Base-by-base conservation (phyloP, 164 flowering plant genomes). In the Warburgia ugandensis region DNA sequence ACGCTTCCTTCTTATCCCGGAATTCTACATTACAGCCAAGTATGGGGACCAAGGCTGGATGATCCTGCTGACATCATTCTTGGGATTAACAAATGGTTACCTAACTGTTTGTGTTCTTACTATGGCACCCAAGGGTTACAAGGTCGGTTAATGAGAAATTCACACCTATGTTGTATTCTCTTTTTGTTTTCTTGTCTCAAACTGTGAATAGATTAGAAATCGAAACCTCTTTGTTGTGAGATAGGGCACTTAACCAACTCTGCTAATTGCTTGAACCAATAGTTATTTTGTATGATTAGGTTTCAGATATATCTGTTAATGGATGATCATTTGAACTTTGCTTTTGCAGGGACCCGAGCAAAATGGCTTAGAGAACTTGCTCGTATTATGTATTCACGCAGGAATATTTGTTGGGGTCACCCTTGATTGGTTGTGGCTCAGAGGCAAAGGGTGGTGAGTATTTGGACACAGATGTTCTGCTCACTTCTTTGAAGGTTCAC, bases 321-420 rank as follows among this genome's bases (percentile, higher is more conserved):
- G n/a, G n/a, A n/a, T n/a, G n/a, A n/a, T n/a, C n/a, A n/a, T n/a
- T n/a, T n/a, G n/a, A n/a, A n/a, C n/a, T n/a, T n/a, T n/a, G n/a
- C n/a, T n/a, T n/a, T n/a, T n/a, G n/a, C n/a, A n/a, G n/a, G n/a
- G 82, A 8, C 83, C 80, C 1, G 84, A 81, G 62, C 76, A 69
- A 57, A 79, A 77, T 56, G 84, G 82, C 2, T 58, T 81, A 58
- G 88, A 84, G 0, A 81, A 78, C 54, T 44, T 78, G 61, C 75
- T 81, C 1, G 73, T 71, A 35, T 37, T 73, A 11, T 78, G 29
- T 43, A 58, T 81, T 23, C 20, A 75, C 0, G 68, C 56, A 0
- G 84, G 84, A 17, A 55, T 81, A 45, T 73, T 73, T 64, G 29
- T 69, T 1, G 88, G 88, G 1, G 84, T 79, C 10, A 28, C 70